Evolutionary conservation across 768 basidiomycete genomes (phyloP), one percentile per base, ranked within the genome.

Genomic region (Candolleomyces aberdarensis): DNA sequence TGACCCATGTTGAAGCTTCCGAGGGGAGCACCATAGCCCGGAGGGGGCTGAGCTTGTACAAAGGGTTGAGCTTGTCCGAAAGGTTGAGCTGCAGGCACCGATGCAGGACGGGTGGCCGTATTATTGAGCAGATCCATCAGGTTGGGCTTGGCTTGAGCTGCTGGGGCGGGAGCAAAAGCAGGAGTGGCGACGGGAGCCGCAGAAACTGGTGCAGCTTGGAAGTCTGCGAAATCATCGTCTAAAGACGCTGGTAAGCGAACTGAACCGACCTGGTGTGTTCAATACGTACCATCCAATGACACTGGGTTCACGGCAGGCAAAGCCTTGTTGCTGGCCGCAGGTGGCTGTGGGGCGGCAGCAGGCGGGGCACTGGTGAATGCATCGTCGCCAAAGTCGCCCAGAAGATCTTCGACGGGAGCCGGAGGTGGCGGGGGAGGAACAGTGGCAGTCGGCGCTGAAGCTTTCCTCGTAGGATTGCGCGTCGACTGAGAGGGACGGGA

Each of bases 211-310:
- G 88, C 90, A 19, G 84, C 85, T 71, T 92, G 88, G 78, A 94
- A 94, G 71, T 94, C 92, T 55, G 84, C 86, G 65, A 94, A 94
- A 54, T 94, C 92, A 64, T 94, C 92, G 66, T 91, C 91, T 83
- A 60, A 20, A n/a, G 26, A 65, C 62, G 20, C 64, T 57, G 52
- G 39, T 51, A 22, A 50, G 4, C 31, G 54, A 26, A 3, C 41
- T 43, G n/a, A 36, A 10, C 17, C 9, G 3, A 3, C 10, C 17
- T 41, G 51, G 29, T 59, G 20, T 8, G 51, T 44, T 51, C 47
- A 20, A 26, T 19, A 65, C 74, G 58, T 65, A 81, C 82, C 82
- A 70, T 83, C 82, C 54, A 81, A 61, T 6, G 70, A 70, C 22
- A 75, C 72, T 44, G 75, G 67, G 31, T 71, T 66, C 14, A 83